These are phyloP conservation scores for Teratosphaeria epicoccoides DNA, from an alignment of 2,329 filamentous ascomycete genomes.

Conservation along the genomic window DNA sequence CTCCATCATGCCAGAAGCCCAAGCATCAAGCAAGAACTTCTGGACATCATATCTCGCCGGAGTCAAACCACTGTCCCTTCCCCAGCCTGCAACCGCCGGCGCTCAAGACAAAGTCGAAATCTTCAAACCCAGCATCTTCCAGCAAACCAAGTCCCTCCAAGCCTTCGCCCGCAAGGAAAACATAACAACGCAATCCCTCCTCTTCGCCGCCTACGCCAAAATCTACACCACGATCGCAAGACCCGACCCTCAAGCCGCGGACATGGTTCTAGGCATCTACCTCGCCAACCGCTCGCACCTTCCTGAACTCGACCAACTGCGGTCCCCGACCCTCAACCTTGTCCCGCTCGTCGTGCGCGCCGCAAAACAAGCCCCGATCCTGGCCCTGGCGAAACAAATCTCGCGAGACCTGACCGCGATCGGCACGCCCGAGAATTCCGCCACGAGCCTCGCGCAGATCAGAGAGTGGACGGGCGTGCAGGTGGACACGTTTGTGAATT, in stretches of 20 bases:
- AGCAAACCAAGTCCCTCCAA: slow-evolving; percentile 32
- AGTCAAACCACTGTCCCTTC: slow-evolving; percentile 10
- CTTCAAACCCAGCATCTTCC: slow-evolving; percentile 39
- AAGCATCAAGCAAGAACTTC: slow-evolving; percentile 31
- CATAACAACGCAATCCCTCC: slow-evolving; percentile 59
- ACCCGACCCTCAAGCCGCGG: slow-evolving; percentile 10
- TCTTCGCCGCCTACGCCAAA: slow-evolving; percentile 62
- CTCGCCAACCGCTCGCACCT: slow-evolving; percentile 61
- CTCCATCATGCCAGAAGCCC: slow-evolving; percentile 7
- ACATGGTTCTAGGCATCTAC: slow-evolving; percentile 66
- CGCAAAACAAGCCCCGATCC: slow-evolving; percentile 26
- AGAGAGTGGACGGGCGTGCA: slow-evolving; percentile 60
- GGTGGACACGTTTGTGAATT: slow-evolving; percentile 71
- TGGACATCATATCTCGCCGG: slow-evolving; percentile 41
- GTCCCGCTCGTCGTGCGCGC: slow-evolving; percentile 55
- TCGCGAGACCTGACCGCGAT: slow-evolving; percentile 60
- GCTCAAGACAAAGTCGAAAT: slow-evolving; percentile 26
- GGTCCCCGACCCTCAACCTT: slow-evolving; percentile 67
- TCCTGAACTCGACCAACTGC: slow-evolving; percentile 39
- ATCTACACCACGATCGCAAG: slow-evolving; percentile 26
- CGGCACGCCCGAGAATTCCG: slow-evolving; percentile 42
- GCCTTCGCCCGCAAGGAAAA: slow-evolving; percentile 40
- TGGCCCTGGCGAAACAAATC: slow-evolving; percentile 48
- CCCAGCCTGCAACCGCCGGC: slow-evolving; percentile 6
- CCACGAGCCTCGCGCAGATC: slow-evolving; percentile 60